Conservation (phyloP, 129 eudicot genomes). For the Chrysanthemum seticuspe region DNA sequence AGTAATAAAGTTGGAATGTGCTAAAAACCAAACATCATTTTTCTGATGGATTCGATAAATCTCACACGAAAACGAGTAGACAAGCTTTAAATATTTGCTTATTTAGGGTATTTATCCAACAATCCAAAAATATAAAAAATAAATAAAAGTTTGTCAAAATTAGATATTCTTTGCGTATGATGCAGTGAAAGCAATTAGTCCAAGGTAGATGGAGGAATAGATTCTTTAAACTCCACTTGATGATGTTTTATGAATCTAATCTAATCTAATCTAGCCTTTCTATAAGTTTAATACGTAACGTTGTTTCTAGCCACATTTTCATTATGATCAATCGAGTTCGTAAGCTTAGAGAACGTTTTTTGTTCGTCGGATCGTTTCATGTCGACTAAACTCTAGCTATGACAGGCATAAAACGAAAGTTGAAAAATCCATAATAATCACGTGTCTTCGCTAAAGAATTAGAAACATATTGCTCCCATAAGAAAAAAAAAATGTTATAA, state of each 20-base stretch:
- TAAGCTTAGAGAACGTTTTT: too few relatives aligned
- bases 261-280: neutral
- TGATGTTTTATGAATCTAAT: conserved; percentile 17
- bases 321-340: too few relatives aligned
- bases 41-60: neutral
- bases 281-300: neutral
- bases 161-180: conserved; percentile 10
- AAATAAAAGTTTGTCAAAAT: neutral
- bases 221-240: conserved; percentile 18
- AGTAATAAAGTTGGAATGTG: neutral
- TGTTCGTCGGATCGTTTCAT: too few relatives aligned
- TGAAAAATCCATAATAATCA: too few relatives aligned
- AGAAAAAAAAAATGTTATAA: too few relatives aligned
- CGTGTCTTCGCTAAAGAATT: too few relatives aligned
- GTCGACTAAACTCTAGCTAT: too few relatives aligned
- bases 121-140: neutral
- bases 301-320: neutral
- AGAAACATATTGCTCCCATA: too few relatives aligned
- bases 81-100: neutral
- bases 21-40: neutral
- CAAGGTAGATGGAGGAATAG: conserved; percentile 16
- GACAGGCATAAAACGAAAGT: too few relatives aligned
- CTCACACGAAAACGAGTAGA: neutral
- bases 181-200: neutral
- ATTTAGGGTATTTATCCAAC: neutral